phyloP scores from a whole-genome alignment of 768 basidiomycete genomes.

The Austroboletus festivus region DNA sequence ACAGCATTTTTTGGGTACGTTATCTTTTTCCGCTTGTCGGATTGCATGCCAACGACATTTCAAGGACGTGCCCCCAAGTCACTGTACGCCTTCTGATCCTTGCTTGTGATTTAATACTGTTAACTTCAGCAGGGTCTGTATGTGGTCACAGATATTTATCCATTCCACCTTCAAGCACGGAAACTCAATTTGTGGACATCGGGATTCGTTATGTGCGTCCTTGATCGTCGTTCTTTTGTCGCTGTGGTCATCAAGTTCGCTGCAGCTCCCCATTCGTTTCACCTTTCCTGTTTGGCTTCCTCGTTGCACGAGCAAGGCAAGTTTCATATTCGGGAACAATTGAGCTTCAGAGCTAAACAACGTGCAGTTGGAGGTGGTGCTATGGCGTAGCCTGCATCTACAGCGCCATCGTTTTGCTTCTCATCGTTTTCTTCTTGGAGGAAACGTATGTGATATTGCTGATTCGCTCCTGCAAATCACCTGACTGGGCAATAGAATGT shows the following conservation, averaged over 20 bases:
- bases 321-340: neutral
- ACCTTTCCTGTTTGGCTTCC: constrained; percentile 30
- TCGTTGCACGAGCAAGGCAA: constrained; percentile 25
- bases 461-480: neutral
- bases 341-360: neutral
- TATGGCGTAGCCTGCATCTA: constrained; percentile 53
- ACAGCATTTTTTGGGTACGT: constrained; percentile 32
- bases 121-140: constrained; percentile 36
- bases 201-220: constrained; percentile 52
- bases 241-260: constrained; percentile 16
- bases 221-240: constrained; percentile 28
- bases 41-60: neutral
- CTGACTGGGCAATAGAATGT: constrained; percentile 36
- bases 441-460: constrained; percentile 41
- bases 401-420: constrained; percentile 39
- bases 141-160: constrained; percentile 48
- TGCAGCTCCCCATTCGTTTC: constrained; percentile 31
- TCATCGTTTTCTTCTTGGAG: constrained; percentile 46
- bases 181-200: constrained; percentile 54
- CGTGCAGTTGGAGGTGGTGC: constrained; percentile 46
- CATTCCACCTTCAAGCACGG: constrained; percentile 52
- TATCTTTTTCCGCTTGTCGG: neutral
- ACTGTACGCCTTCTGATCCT: constrained; percentile 30
- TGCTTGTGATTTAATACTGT: neutral
- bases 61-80: constrained; percentile 50